Conservation (phyloP, 1,284 basidiomycete genomes). For the Ceratobasidium theobromae region DNA sequence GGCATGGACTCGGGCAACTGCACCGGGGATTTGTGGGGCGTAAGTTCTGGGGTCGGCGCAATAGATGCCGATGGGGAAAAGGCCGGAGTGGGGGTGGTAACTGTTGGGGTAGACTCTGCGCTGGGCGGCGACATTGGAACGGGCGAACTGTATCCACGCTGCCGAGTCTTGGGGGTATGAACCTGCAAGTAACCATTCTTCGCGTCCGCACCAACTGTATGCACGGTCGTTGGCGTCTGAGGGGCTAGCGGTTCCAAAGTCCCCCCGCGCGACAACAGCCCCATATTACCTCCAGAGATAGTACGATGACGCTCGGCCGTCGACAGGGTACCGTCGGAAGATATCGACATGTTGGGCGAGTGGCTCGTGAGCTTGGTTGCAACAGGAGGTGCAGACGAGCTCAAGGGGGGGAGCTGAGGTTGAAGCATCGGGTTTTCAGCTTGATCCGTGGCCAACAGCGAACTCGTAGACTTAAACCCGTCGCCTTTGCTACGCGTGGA, state of each 20-base stretch:
- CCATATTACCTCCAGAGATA: background rate
- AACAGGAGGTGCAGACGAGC: background rate
- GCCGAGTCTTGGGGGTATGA: slow-evolving; percentile 9
- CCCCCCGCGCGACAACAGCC: background rate
- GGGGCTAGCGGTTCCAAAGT: background rate
- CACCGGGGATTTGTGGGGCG: slow-evolving; percentile 1
- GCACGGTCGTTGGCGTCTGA: background rate
- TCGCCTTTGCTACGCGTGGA: background rate
- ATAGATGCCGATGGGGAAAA: slow-evolving; percentile 28
- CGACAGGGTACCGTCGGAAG: slow-evolving; percentile 23
- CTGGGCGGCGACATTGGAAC: slow-evolving; percentile 1
- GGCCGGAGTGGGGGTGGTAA: background rate
- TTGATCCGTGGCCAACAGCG: background rate
- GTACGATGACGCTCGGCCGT: slow-evolving; percentile 7
- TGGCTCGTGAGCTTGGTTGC: slow-evolving; percentile 9
- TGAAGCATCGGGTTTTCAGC: background rate
- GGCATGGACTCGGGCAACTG: background rate
- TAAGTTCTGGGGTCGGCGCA: slow-evolving; percentile 25
- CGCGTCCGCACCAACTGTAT: background rate
- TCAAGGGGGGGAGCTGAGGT: background rate
- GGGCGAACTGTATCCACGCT: slow-evolving; percentile 15
- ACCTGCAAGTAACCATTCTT: slow-evolving; percentile 9
- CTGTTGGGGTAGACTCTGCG: slow-evolving; percentile 9
- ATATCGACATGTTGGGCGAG: slow-evolving; percentile 17
- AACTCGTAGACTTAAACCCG: background rate